Base-by-base conservation (phyloP, 305 asterid genomes). In the Solanum aculeatissimum region DNA sequence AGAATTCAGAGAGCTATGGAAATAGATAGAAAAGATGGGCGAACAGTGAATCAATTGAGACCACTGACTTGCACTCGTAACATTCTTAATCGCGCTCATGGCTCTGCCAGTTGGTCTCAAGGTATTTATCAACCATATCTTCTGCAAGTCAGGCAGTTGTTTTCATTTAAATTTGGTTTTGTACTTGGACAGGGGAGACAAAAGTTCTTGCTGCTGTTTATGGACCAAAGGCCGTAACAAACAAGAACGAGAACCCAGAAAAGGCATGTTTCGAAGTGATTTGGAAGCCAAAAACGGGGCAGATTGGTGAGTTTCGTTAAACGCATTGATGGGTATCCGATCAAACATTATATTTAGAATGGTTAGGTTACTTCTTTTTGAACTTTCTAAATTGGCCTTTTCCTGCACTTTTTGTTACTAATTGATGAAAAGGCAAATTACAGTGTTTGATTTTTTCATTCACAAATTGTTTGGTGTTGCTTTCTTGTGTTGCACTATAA, bases 161-260 rank as follows among this genome's bases (percentile, higher is more conserved):
- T 78, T 51, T 80, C 47, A 51, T 77, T 27, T 51, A 2, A 51
- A 55, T 54, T 63, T 78, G 45, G 77, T 35, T 65, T 84, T 78
- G 19, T 81, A 43, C 60, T 81, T 25, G 55, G 57, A 77, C 88
- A 96, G 99, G 99, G 83, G 97, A 93, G 84, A 95, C 99, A 23
- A 94, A 90, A 90, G 98, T 96, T 87, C 91, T 95, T 86, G 99
- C 99, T 72, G 96, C 98, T 45, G 98, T 96, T 86, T 96, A 86
- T 85, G 99, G 99, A 74, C 99, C 99, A 49, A 96, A 94, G 85
- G 91, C 97, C 49, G 99, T 98, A 87, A 94, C 98, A 4, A 95
- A 89, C 90, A 96, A 96, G 93, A 94, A 93, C 68, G 99, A 96
- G 85, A 96, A 96, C 83, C 98, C 99, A 0, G 99, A 96, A 85